Base-by-base conservation (phyloP, 192 early-diverging fungal species). In the Coemansia furcata region DNA sequence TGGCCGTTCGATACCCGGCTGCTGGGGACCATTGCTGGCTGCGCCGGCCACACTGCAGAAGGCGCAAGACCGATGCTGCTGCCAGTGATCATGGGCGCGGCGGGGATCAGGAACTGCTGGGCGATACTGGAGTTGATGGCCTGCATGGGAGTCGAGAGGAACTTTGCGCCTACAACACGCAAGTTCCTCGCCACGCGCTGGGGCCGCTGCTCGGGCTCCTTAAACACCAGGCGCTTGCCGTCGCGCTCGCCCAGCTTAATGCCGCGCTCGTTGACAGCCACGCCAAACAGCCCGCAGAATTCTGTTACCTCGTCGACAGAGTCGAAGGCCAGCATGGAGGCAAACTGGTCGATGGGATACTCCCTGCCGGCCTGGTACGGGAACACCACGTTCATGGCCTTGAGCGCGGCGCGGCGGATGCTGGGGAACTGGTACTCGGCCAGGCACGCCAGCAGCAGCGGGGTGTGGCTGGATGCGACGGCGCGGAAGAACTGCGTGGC, bases 401-500 rank as follows among this genome's bases (percentile, higher is more conserved):
- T 85, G 9, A 94, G 73, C 9, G 88, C 93, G 6, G 87, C 86
- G 37, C 87, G 84, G 32, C 95, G 90, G 30, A 98, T 85, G 40
- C 83, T 82, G 0, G 77, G 76, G 71, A 98, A 94, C 37, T 90
- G 87, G 35, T 86, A 72, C 72, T 98, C 90, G 44, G 91, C 63
- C 26, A 94, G 68, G 52, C 94, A 95, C 0, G 91, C 92, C 69
- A 95, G 80, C 40, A 96, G 68, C 43, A 90, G 90, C 2, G 93
- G 86, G 3, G 89, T 90, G 1, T 65, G 60, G 0, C 73, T 67
- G 21, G 86, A 80, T 7, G 77, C 85, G 1, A 95, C 63, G 14
- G 85, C 71, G 17, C 89, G 85, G 80, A 98, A 98, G 57, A 95
- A 90, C 37, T 81, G 78, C n/a, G 86, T 77, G 26, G 87, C 89